Base-by-base conservation (phyloP, 305 asterid species). In the Petunia hybrid region DNA sequence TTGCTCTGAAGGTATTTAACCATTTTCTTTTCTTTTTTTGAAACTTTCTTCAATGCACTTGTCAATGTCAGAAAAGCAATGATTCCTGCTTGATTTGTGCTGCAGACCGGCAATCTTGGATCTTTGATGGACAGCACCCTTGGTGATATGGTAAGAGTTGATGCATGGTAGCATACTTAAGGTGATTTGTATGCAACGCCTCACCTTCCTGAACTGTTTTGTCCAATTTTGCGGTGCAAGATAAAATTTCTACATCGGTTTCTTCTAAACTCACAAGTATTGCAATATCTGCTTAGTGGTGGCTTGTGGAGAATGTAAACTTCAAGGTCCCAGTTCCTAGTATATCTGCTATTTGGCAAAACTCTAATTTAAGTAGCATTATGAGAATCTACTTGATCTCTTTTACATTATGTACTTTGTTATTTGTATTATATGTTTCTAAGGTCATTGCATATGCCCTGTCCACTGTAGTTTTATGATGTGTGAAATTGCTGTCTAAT, bases 71-170 rank as follows among this genome's bases (percentile, higher is more conserved):
- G 61, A 8, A 73, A 73, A 51, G 31, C 36, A 13, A 48, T 51
- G 12, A 73, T 51, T 36, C 64, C 46, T 73, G 2, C 36, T 73
- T 73, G 46, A 51, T 73, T 51, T 73, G 64, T 73, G 36, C 13
- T 36, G 63, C 78, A 73, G 78, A 1, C 63, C 3, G 3, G 12
- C 78, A 51, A 35, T 48, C 36, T 73, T 36, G 63, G 36, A 35
- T 73, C 43, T 46, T 36, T 73, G 45, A 7, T 73, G 2, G 63
- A 13, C 78, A 5, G 8, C 3, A 4, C 1, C 42, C 7, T 48
- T 51, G 63, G 63, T 51, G 56, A 42, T 68, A 16, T 67, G 41
- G 74, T 41, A 66, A 68, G 75, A 41, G 62, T 73, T 48, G 78
- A 73, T 35, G 62, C 14, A 8, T 71, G 78, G 31, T 12, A 10